A percentile compares a stretch with the other conserved stretches of the same genome.
phyloP scores from a whole-genome alignment of 805 yeast genomes.

The Ogataea haglerorum region DNA sequence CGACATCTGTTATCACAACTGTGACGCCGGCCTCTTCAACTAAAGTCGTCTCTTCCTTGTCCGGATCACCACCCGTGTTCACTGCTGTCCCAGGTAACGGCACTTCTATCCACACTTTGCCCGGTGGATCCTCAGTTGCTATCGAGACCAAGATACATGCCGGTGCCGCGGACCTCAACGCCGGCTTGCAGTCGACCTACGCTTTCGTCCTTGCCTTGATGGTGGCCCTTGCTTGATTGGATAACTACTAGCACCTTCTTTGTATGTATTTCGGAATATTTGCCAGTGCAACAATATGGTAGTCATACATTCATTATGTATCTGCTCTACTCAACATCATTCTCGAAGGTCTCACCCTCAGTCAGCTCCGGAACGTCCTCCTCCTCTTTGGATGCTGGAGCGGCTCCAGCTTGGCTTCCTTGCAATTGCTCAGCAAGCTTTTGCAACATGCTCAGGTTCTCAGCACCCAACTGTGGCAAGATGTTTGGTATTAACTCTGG shows the following conservation, averaged over 20 bases:
- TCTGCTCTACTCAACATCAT: slow-evolving; percentile 35
- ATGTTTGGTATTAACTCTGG: slow-evolving; percentile 92
- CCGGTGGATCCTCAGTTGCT: slow-evolving; percentile 3
- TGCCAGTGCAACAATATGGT: slow-evolving; percentile 7
- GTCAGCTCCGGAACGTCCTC: slow-evolving; percentile 77
- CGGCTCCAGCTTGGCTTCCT: slow-evolving; percentile 42
- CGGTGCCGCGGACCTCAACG: slow-evolving; percentile 8
- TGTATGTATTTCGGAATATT: slow-evolving; percentile 11
- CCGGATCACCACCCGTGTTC: background rate
- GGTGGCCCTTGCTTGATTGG: slow-evolving; percentile 11
- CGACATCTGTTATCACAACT: background rate
- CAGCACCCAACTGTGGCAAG: slow-evolving; percentile 95
- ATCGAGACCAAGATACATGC: slow-evolving; percentile 11
- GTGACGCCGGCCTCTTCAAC: slow-evolving; percentile 1
- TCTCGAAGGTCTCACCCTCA: slow-evolving; percentile 86
- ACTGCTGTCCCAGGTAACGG: slow-evolving; percentile 2
- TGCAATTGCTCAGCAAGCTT: slow-evolving; percentile 87
- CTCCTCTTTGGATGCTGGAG: slow-evolving; percentile 51
- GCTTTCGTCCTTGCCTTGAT: slow-evolving; percentile 12
- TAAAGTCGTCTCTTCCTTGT: background rate
- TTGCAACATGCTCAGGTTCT: slow-evolving; percentile 84
- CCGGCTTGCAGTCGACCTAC: slow-evolving; percentile 6
- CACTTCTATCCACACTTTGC: background rate
- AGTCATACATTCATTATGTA: slow-evolving; percentile 15
- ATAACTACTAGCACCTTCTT: slow-evolving; percentile 6